Percentiles rank a stretch among this genome's conserved stretches.
Evolutionary conservation across 2,329 filamentous ascomycete species (phyloP).

Genomic region (Aureobasidium sp.): DNA sequence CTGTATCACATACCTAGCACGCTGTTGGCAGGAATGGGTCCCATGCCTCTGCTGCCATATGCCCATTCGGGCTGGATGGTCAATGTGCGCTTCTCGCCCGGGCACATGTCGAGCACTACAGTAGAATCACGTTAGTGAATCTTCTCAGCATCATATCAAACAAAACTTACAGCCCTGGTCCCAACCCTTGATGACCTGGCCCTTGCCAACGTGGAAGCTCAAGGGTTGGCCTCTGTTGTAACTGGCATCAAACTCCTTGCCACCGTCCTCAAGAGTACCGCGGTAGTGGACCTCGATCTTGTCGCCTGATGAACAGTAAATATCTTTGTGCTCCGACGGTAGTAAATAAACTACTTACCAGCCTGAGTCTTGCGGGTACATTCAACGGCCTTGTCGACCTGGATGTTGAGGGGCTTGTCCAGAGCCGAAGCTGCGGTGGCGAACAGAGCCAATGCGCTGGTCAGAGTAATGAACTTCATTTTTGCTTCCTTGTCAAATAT

Average conservation of each 20-base stretch:
- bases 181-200: slow-evolving; percentile 94
- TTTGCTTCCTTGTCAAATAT: not conserved
- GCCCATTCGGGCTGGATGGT: slow-evolving; percentile 84
- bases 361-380: slow-evolving; percentile 64
- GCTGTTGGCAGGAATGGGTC: slow-evolving; percentile 78
- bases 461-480: slow-evolving; percentile 10
- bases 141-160: not conserved
- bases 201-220: slow-evolving; percentile 70
- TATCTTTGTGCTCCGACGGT: not conserved
- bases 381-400: slow-evolving; percentile 65
- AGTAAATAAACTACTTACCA: slow-evolving; percentile 28
- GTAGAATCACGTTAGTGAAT: not conserved
- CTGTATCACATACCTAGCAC: slow-evolving; percentile 57
- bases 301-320: slow-evolving; percentile 50
- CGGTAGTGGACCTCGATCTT: slow-evolving; percentile 81
- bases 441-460: slow-evolving; percentile 37
- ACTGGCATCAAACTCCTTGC: slow-evolving; percentile 45
- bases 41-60: slow-evolving; percentile 71
- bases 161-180: slow-evolving; percentile 56
- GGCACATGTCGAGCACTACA: slow-evolving; percentile 79
- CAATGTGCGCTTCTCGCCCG: slow-evolving; percentile 85
- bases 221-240: slow-evolving; percentile 77
- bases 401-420: slow-evolving; percentile 62
- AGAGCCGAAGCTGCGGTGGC: slow-evolving; percentile 41
- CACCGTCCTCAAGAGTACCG: slow-evolving; percentile 67